Percentiles rank a stretch among this genome's conserved stretches.
Conservation (phyloP, 2,329 filamentous ascomycete genomes). For the Alternaria panax region DNA sequence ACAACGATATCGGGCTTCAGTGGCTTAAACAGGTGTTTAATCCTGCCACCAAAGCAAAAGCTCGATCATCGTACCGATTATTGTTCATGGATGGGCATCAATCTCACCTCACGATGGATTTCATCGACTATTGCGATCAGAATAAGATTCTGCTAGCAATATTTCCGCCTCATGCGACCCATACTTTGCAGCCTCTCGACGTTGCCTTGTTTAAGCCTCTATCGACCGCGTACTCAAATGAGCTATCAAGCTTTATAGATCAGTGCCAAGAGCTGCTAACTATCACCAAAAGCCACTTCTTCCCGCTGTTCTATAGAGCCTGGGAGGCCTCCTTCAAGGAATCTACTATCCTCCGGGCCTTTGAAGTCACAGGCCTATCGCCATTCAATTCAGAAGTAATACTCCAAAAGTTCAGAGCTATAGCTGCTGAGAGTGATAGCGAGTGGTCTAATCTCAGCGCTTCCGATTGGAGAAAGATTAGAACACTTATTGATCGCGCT, state of each 20-base stretch:
- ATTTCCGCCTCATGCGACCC: too few relatives aligned
- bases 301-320: slow-evolving; percentile 9
- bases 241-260: not conserved
- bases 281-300: slow-evolving; percentile 7
- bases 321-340: slow-evolving; percentile 11
- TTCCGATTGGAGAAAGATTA: not conserved
- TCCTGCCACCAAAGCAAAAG: slow-evolving; percentile 14
- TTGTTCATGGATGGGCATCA: not conserved
- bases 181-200: too few relatives aligned
- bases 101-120: not conserved
- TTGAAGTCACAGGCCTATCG: slow-evolving; percentile 12
- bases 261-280: not conserved
- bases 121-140: too few relatives aligned
- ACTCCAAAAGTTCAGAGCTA: not conserved
- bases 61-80: slow-evolving; percentile 7
- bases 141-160: too few relatives aligned
- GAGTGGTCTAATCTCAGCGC: not conserved
- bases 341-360: slow-evolving; percentile 6
- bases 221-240: too few relatives aligned
- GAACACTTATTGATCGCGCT: not conserved
- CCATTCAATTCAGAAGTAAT: not conserved
- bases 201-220: too few relatives aligned
- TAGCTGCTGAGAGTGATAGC: not conserved
- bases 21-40: slow-evolving; percentile 24
- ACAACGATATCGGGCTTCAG: slow-evolving; percentile 14